Base-by-base conservation (phyloP, 2,329 filamentous ascomycete species). In the Colletotrichum nymphaeae region DNA sequence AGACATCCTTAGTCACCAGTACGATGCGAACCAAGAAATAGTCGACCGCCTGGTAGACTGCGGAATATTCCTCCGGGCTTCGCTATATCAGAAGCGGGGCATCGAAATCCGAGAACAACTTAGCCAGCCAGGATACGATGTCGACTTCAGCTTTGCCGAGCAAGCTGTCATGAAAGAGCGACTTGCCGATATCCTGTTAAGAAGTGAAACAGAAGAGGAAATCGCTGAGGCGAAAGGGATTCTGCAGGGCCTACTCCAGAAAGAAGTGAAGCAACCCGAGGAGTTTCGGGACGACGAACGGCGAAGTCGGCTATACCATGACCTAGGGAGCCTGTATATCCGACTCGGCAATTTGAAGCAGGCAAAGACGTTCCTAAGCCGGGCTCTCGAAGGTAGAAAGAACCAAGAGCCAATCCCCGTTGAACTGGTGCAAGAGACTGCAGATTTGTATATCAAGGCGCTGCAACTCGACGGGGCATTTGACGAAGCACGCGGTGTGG, bases 401-500 rank as follows among this genome's bases (percentile, higher is more conserved):
- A 65, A 59, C 37, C 74, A 77, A 42, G 32, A 69, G 0, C 74
- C 76, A 4, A 74, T 72, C 32, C 69, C 74, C 9, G 24, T 63
- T 5, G 53, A 57, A 2, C 71, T 77, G 16, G 72, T 80, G 8
- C 67, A 68, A 22, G 78, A 79, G 9, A 79, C 78, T 7, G 78
- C 77, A 2, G 75, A 77, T 53, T 53, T 76, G n/a, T 75, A 80
- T 14, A 75, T 78, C 7, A 75, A 77, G 22, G 75, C 76, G 1
- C 63, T 79, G 7, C 74, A 77, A 56, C 69, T 73, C 24, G 63
- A 69, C n/a, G 76, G 77, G 37, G 74, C 74, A 16, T 72, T 77
- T 19, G 79, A 80, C n/a, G 75, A 78, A 59, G 79, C 79, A 35
- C 73, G 75, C 1, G 80, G 79, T 11, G 70, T 80, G 2, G 74